Evolutionary conservation across 371 early-diverging fungal species (phyloP).

Genomic region (Mortierella sp.): DNA sequence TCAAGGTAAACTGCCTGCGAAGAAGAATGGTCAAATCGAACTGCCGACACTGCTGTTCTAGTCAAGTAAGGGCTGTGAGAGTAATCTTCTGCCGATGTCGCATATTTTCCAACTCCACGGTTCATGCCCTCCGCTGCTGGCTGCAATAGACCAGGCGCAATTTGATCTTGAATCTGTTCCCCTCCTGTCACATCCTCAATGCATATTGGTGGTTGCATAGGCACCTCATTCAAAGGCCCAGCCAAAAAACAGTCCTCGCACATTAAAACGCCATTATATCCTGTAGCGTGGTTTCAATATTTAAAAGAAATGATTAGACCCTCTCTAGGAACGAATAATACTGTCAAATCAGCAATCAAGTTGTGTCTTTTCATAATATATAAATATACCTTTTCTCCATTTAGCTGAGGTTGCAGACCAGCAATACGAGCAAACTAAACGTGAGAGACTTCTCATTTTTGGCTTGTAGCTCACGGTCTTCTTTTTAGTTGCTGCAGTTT

Average conservation of each 20-base stretch:
- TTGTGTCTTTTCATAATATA: neutral
- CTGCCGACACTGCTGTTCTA: constrained; percentile 67
- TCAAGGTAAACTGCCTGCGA: constrained; percentile 65
- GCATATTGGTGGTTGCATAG: constrained; percentile 22
- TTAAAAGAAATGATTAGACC: neutral
- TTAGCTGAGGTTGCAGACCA: constrained; percentile 59
- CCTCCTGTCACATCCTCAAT: constrained; percentile 40
- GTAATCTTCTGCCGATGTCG: constrained; percentile 81
- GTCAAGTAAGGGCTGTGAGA: constrained; percentile 85
- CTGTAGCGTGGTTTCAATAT: constrained; percentile 37
- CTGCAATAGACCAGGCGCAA: neutral
- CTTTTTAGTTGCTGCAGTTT: constrained; percentile 38
- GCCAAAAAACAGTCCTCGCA: constrained; percentile 83
- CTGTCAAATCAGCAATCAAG: neutral
- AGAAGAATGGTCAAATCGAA: constrained; percentile 64
- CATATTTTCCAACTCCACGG: constrained; percentile 57
- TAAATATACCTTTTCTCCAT: constrained; percentile 61
- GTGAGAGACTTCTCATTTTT: constrained; percentile 37
- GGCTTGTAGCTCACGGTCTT: constrained; percentile 35
- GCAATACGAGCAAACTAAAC: constrained; percentile 60
- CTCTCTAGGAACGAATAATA: too few relatives aligned
- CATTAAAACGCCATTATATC: constrained; percentile 87
- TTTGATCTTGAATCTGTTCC: neutral
- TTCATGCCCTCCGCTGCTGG: neutral
- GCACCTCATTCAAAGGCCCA: constrained; percentile 61